Evolutionary conservation across 2,329 filamentous ascomycete species (phyloP).

Genomic region (Fusarium stilboides): DNA sequence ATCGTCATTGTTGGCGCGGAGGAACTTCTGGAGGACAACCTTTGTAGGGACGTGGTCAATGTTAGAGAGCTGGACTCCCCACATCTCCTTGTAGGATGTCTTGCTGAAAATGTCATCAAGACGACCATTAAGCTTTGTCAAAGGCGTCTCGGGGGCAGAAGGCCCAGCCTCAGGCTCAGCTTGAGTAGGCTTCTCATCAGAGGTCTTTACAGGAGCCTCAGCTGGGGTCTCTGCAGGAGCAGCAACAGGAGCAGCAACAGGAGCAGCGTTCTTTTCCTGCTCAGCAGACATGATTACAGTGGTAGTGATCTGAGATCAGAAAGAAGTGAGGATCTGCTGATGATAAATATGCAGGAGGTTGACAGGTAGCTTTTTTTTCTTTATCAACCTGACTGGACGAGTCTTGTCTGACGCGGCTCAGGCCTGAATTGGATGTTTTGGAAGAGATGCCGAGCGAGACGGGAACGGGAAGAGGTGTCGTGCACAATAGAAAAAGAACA

Average conservation of each 20-base stretch:
- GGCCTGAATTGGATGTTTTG: slow-evolving; percentile 17
- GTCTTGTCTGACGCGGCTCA: slow-evolving; percentile 31
- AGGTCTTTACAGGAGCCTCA: slow-evolving; percentile 16
- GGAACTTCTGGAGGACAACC: slow-evolving; percentile 92
- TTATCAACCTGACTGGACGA: slow-evolving; percentile 17
- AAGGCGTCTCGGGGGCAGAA: slow-evolving; percentile 53
- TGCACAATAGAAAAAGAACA: slow-evolving; percentile 16
- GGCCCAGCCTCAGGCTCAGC: slow-evolving; percentile 4
- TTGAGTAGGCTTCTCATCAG: slow-evolving; percentile 28
- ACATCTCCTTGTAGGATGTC: slow-evolving; percentile 82
- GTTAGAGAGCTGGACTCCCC: slow-evolving; percentile 79
- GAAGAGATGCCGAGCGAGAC: slow-evolving; percentile 21
- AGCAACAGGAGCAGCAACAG: slow-evolving; percentile 19
- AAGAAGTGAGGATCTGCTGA: neutral
- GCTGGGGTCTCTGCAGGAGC: neutral
- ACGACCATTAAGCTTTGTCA: slow-evolving; percentile 70
- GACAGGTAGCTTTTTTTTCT: slow-evolving; percentile 9
- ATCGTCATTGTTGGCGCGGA: slow-evolving; percentile 89
- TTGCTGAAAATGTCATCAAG: slow-evolving; percentile 71
- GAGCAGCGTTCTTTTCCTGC: slow-evolving; percentile 45
- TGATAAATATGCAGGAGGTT: slow-evolving; percentile 2
- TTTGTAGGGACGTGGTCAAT: slow-evolving; percentile 79
- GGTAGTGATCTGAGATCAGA: neutral
- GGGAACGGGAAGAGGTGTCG: slow-evolving; percentile 21
- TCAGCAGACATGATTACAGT: slow-evolving; percentile 51